Evolutionary conservation across 129 eudicot species (phyloP).

Genomic region (Ambrosia artemisiifolia): DNA sequence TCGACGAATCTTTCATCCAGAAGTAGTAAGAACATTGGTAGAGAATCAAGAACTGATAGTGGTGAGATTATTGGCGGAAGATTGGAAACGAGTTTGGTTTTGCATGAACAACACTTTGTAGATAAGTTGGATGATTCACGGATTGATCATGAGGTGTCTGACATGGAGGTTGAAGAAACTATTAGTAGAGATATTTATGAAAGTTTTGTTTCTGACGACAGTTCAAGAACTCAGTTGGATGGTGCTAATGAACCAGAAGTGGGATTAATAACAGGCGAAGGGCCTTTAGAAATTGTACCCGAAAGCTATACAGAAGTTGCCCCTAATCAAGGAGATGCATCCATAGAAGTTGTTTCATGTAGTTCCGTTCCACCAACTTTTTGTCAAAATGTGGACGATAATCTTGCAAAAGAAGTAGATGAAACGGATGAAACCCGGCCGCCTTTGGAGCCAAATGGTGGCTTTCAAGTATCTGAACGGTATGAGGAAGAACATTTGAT

Average conservation of each 20-base stretch:
- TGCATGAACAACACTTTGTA: slow-evolving; percentile 39
- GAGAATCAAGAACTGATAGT: slow-evolving; percentile 22
- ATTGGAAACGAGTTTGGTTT: slow-evolving; percentile 29
- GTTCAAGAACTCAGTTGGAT: slow-evolving; percentile 22
- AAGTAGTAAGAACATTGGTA: slow-evolving; percentile 1
- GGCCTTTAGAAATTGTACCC: slow-evolving; percentile 23
- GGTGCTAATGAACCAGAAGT: slow-evolving; percentile 23
- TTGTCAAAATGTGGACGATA: slow-evolving; percentile 20
- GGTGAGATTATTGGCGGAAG: slow-evolving; percentile 30
- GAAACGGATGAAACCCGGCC: slow-evolving; percentile 16
- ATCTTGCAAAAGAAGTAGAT: slow-evolving; percentile 9
- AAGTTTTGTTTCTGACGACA: not conserved
- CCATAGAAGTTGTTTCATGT: slow-evolving; percentile 30
- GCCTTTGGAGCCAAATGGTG: slow-evolving; percentile 22
- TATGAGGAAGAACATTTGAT: slow-evolving; percentile 62
- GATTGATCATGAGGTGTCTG: slow-evolving; percentile 17
- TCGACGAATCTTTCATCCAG: slow-evolving; percentile 61
- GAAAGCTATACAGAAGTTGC: slow-evolving; percentile 36
- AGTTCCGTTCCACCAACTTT: slow-evolving; percentile 21
- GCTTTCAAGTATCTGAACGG: slow-evolving; percentile 26
- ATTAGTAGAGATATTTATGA: slow-evolving; percentile 20
- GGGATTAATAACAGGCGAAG: slow-evolving; percentile 26
- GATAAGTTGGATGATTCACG: slow-evolving; percentile 21
- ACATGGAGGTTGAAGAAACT: slow-evolving; percentile 17
- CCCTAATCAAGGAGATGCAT: slow-evolving; percentile 20